Percentiles rank a stretch among this genome's conserved stretches.
Evolutionary conservation across 805 yeast genomes (phyloP).

Genomic region (Ogataea glucozyma): DNA sequence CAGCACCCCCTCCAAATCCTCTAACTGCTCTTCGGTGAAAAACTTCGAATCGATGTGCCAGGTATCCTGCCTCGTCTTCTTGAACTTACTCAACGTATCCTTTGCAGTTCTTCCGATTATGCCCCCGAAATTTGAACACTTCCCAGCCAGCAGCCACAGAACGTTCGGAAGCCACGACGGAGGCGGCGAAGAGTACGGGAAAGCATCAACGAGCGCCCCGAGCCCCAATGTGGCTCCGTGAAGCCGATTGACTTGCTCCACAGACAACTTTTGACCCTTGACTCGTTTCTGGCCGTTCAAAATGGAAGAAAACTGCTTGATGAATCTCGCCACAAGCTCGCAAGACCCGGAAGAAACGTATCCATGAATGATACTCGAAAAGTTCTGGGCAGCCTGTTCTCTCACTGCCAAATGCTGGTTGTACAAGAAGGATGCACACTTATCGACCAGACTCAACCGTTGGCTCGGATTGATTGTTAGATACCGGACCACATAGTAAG

Average conservation of each 20-base stretch:
- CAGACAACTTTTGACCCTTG: slow-evolving; percentile 38
- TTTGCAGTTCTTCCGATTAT: slow-evolving; percentile 82
- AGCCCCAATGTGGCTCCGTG: slow-evolving; percentile 90
- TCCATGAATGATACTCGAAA: slow-evolving; percentile 79
- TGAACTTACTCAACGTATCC: slow-evolving; percentile 76
- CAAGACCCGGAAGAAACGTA: slow-evolving; percentile 50
- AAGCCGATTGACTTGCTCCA: slow-evolving; percentile 46
- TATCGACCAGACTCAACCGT: slow-evolving; percentile 48
- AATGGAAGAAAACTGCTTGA: slow-evolving; percentile 44
- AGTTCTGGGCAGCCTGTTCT: slow-evolving; percentile 65
- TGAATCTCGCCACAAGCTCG: slow-evolving; percentile 42
- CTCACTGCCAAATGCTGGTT: slow-evolving; percentile 74
- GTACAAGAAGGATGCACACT: slow-evolving; percentile 54
- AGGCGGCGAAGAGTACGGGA: slow-evolving; percentile 88
- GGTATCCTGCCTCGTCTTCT: slow-evolving; percentile 89
- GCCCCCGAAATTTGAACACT: slow-evolving; percentile 74
- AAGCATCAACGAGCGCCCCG: slow-evolving; percentile 86
- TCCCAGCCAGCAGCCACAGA: slow-evolving; percentile 66
- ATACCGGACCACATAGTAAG: slow-evolving; percentile 68
- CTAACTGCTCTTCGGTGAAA: slow-evolving; percentile 76
- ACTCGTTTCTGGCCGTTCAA: slow-evolving; percentile 37
- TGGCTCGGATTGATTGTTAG: slow-evolving; percentile 51
- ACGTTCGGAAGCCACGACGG: slow-evolving; percentile 86
- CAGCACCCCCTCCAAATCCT: slow-evolving; percentile 90
- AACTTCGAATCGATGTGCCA: slow-evolving; percentile 87